Percentiles rank a stretch among this genome's conserved stretches.
phyloP scores from a whole-genome alignment of 164 flowering plant genomes.

The Kingdonia uniflora region DNA sequence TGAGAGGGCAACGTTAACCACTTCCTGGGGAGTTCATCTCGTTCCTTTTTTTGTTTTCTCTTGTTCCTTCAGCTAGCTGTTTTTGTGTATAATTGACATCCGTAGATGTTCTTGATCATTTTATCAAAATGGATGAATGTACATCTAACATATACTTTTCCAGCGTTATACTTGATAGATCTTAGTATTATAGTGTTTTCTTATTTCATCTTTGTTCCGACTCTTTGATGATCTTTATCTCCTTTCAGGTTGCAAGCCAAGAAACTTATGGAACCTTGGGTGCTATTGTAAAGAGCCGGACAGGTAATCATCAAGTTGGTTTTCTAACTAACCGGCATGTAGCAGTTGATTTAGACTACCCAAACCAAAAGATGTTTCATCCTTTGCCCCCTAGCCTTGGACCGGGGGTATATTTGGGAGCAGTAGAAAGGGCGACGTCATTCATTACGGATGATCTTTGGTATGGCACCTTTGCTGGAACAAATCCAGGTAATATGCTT shows the following conservation, averaged over 20 bases:
- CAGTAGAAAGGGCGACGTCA: conserved; percentile 98
- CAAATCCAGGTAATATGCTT: conserved; percentile 76
- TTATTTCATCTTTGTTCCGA: too few species aligned
- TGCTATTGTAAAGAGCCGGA: conserved; percentile 93
- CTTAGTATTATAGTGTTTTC: too few species aligned
- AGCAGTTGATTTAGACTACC: conserved; percentile 93
- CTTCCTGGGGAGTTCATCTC: too few species aligned
- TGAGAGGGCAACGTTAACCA: too few species aligned
- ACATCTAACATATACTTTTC: too few species aligned
- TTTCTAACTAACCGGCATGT: conserved; percentile 97
- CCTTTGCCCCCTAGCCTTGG: conserved; percentile 98
- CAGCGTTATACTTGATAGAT: too few species aligned
- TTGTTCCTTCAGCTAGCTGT: too few species aligned
- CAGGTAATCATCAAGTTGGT: conserved; percentile 84
- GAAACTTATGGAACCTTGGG: conserved; percentile 97
- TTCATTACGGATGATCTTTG: conserved; percentile 97
- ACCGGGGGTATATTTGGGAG: conserved; percentile 95
- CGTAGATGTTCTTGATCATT: too few species aligned
- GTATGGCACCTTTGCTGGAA: conserved; percentile 97
- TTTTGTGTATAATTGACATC: too few species aligned
- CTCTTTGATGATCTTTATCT: conserved; percentile 1
- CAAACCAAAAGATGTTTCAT: conserved; percentile 98
- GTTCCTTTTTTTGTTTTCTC: too few species aligned
- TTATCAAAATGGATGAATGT: too few species aligned
- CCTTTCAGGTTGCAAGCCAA: conserved; percentile 84